Conservation (phyloP, 164 flowering plant genomes). For the Aristolochia fimbriata region DNA sequence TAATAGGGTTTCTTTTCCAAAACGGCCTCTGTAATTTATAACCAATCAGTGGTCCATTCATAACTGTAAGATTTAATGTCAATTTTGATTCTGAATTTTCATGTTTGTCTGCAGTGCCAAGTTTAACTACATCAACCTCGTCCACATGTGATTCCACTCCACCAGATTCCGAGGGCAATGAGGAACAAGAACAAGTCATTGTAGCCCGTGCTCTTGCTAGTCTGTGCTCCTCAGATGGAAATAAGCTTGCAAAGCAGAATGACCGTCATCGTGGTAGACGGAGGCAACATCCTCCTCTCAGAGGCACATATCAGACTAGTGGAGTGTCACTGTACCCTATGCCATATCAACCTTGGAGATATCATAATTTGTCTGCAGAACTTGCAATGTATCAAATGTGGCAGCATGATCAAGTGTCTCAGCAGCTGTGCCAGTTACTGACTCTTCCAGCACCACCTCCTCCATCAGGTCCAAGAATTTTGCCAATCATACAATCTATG, state of each 20-base stretch:
- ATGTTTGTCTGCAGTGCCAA: slow-evolving; percentile 32
- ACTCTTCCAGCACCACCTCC: slow-evolving; percentile 21
- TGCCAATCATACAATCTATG: slow-evolving; percentile 34
- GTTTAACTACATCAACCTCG: slow-evolving; percentile 16
- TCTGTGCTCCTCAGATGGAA: slow-evolving; percentile 23
- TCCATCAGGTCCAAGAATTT: slow-evolving; percentile 21
- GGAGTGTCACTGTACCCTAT: slow-evolving; percentile 18
- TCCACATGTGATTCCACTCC: slow-evolving; percentile 14
- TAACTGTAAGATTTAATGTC: not conserved
- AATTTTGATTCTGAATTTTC: slow-evolving; percentile 34
- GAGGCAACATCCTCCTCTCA: slow-evolving; percentile 15
- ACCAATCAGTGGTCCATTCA: not conserved
- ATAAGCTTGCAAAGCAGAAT: slow-evolving; percentile 12
- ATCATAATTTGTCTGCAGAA: slow-evolving; percentile 28
- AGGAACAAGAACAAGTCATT: slow-evolving; percentile 39
- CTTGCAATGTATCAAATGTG: slow-evolving; percentile 32
- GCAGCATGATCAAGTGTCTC: slow-evolving; percentile 37
- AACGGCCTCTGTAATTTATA: not conserved
- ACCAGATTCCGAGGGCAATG: slow-evolving; percentile 7
- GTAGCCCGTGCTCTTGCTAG: slow-evolving; percentile 35
- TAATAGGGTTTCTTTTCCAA: not conserved
- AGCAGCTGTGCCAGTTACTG: slow-evolving; percentile 27
- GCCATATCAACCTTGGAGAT: slow-evolving; percentile 25
- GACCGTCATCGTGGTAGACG: slow-evolving; percentile 17
- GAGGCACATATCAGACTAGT: slow-evolving; percentile 11